Conservation (phyloP, 345 rosid species). For the Odontarrhena argentea region DNA sequence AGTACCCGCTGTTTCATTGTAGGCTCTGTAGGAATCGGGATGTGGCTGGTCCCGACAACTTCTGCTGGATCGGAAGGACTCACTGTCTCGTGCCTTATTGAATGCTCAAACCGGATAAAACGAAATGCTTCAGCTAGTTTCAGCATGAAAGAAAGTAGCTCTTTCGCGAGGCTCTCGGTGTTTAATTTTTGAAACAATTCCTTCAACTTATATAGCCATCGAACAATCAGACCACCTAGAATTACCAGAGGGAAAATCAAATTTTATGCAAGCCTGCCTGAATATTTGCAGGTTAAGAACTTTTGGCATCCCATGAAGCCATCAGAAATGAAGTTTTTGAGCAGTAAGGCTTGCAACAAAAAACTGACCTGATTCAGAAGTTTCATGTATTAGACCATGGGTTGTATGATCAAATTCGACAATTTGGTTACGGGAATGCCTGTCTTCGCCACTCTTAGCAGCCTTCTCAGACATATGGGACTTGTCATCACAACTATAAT, state of each 20-base stretch:
- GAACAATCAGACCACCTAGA: slow-evolving; percentile 48
- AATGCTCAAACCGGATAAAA: slow-evolving; percentile 42
- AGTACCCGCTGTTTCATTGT: slow-evolving; percentile 47
- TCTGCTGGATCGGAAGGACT: slow-evolving; percentile 49
- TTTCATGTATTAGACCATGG: slow-evolving; percentile 22
- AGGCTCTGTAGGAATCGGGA: slow-evolving; percentile 21
- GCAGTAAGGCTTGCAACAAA: background rate
- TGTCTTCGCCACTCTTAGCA: slow-evolving; percentile 35
- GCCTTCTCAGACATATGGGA: slow-evolving; percentile 44
- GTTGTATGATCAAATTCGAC: slow-evolving; percentile 31
- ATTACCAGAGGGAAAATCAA: slow-evolving; percentile 11
- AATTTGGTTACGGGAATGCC: slow-evolving; percentile 41
- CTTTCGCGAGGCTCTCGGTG: slow-evolving; percentile 40
- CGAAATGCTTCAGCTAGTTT: slow-evolving; percentile 53
- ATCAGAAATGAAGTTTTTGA: background rate
- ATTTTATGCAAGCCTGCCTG: background rate
- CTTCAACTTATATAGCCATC: slow-evolving; percentile 50
- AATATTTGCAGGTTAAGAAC: background rate
- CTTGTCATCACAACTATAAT: slow-evolving; percentile 73
- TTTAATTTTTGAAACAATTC: slow-evolving; percentile 50
- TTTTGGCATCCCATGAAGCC: background rate
- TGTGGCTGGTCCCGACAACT: slow-evolving; percentile 6
- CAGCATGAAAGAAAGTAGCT: slow-evolving; percentile 50
- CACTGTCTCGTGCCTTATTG: slow-evolving; percentile 58
- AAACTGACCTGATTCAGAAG: slow-evolving; percentile 34